A percentile compares a stretch with the other conserved stretches of the same genome.
These are phyloP conservation scores for Cryphonectria japonica DNA, from an alignment of 2,329 filamentous ascomycete genomes.

Conservation along the genomic window DNA sequence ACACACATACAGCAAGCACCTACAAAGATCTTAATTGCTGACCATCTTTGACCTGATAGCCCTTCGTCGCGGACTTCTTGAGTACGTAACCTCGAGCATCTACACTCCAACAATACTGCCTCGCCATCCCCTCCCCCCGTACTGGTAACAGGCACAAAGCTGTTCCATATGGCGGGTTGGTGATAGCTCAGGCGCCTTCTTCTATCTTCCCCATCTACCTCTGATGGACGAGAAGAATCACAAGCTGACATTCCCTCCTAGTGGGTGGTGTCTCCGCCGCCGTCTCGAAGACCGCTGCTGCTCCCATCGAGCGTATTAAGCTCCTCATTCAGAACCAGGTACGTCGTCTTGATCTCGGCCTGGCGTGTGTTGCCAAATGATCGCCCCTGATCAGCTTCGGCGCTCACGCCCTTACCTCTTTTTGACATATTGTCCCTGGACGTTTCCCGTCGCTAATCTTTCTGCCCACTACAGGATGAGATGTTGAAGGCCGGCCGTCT, in stretches of 20 bases:
- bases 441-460: constrained; percentile 36
- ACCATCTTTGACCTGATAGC: constrained; percentile 53
- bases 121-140: not conserved
- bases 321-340: constrained; percentile 99
- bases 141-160: constrained; percentile 4
- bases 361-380: not conserved
- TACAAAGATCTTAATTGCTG: constrained; percentile 18
- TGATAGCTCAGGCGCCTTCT: not conserved
- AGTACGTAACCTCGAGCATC: constrained; percentile 68
- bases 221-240: not conserved
- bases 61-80: constrained; percentile 97
- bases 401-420: not conserved
- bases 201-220: not conserved
- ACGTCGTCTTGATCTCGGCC: constrained; percentile 46
- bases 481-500: constrained; percentile 99
- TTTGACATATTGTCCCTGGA: not conserved
- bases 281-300: constrained; percentile 99
- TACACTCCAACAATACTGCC: not conserved
- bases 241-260: constrained; percentile 47
- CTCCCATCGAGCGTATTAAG: constrained; percentile 99
- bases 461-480: constrained; percentile 75
- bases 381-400: not conserved
- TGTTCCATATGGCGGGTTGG: not conserved
- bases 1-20: not conserved
- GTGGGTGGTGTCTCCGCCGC: constrained; percentile 99